Evolutionary conservation across 306 rosid species (phyloP).

Genomic region (Cicer judaicum): DNA sequence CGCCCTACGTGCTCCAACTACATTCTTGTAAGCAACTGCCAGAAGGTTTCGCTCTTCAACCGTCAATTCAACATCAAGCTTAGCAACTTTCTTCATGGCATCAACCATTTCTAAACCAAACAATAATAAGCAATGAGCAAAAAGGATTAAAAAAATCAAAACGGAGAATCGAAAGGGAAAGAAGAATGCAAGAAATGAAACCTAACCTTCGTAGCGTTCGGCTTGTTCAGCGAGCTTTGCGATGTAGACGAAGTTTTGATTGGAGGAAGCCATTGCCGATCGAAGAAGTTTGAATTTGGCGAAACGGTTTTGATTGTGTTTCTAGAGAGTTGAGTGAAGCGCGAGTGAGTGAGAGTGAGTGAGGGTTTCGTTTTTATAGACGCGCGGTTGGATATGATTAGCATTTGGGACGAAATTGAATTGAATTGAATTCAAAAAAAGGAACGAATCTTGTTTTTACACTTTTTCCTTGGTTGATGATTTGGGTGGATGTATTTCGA

Average conservation of each 20-base stretch:
- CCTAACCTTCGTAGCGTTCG: conserved; percentile 65
- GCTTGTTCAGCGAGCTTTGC: conserved; percentile 81
- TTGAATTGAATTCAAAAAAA: not conserved
- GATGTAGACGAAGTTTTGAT: conserved; percentile 61
- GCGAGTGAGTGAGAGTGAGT: not conserved
- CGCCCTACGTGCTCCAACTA: conserved; percentile 65
- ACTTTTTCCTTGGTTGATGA: not conserved
- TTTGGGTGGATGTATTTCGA: not conserved
- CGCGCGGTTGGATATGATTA: not conserved
- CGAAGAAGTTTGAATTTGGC: not conserved
- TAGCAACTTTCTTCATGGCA: conserved; percentile 65
- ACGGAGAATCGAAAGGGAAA: not conserved
- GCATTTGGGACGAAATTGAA: not conserved
- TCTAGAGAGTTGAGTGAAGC: not conserved
- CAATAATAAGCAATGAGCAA: not conserved
- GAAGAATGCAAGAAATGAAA: not conserved
- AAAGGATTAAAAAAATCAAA: not conserved
- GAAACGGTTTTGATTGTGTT: not conserved
- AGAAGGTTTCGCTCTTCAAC: conserved; percentile 67
- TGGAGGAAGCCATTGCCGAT: conserved; percentile 59
- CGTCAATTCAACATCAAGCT: conserved; percentile 60
- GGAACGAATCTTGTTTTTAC: not conserved
- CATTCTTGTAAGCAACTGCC: conserved; percentile 63
- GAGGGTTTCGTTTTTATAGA: not conserved
- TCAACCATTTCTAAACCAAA: conserved; percentile 67